Evolutionary conservation across 2,329 filamentous ascomycete genomes (phyloP), one percentile per base, ranked within the genome.

Genomic region (Leptographium galeiforme): DNA sequence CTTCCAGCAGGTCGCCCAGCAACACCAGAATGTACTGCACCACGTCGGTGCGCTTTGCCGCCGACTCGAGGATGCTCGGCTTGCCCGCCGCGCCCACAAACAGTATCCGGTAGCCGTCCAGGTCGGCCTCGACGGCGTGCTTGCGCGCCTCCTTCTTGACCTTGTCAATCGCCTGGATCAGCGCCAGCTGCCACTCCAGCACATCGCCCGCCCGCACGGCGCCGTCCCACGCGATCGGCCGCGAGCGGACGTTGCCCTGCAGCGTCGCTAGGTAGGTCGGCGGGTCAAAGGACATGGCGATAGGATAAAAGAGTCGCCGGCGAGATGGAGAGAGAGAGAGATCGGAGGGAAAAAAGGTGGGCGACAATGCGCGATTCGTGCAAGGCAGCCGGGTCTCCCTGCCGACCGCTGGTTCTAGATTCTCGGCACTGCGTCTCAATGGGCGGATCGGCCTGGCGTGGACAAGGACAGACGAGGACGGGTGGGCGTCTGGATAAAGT

Each of bases 161-260:
- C 72, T 96, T 97, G 70, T 97, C 93, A 62, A 97, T 88, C 57
- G 90, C 88, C 70, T 90, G 90, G 72, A 98, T 95, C 77, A 90
- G 91, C 74, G 86, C 87, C 62, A 96, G 81, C 70, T 98, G 91
- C 61, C 87, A 84, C 61, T 97, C 91, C 55, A 87, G 95, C 70
- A 98, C 87, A 64, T 89, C 93, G 68, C 90, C 89, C 62, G 89
- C 89, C 68, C 93, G 82, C 61, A 95, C 89, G 63, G 91, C 90
- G 63, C 91, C 91, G 70, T 97, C 91, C 93, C 93, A 98, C 55
- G 91, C 90, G 71, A 98, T 95, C 60, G 90, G 90, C 61, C 93
- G 82, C 66, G 88, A 86, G 66, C 93, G 88, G 68, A 97, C 95
- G 76, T 97, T 97, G 80, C 88, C 94, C 75, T 95, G 90, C 61